Evolutionary conservation across 345 rosid genomes (phyloP).

Genomic region (Passiflora organensis): DNA sequence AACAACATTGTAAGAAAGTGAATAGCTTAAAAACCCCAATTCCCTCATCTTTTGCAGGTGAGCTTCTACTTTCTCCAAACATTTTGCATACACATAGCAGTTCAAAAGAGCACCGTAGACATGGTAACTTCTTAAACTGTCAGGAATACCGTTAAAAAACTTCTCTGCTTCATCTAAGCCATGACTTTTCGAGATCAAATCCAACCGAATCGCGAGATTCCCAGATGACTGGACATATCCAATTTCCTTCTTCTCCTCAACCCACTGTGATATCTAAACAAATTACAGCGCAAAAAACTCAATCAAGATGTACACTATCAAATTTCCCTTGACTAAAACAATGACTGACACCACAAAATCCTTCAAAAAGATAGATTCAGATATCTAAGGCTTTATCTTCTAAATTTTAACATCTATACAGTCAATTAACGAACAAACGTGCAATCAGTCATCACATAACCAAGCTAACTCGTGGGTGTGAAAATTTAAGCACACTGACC

Average conservation of each 20-base stretch:
- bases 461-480: neutral
- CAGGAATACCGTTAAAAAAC: constrained; percentile 29
- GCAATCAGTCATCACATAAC: neutral
- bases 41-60: constrained; percentile 30
- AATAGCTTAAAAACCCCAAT: constrained; percentile 19
- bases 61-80: constrained; percentile 41
- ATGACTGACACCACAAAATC: neutral
- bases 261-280: neutral
- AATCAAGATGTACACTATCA: neutral
- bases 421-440: neutral
- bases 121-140: constrained; percentile 21
- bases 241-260: neutral
- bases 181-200: constrained; percentile 41
- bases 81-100: constrained; percentile 30
- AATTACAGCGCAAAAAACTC: neutral
- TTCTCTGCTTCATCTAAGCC: constrained; percentile 39
- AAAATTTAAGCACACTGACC: neutral
- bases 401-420: neutral
- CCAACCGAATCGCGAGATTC: constrained; percentile 40
- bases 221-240: constrained; percentile 19
- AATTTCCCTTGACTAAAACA: neutral
- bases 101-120: constrained; percentile 43
- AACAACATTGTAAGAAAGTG: constrained; percentile 47
- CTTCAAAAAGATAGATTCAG: neutral
- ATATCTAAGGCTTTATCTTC: neutral